phyloP scores from a whole-genome alignment of 1,139 yeast genomes.

The Geotrichum carabidarum region DNA sequence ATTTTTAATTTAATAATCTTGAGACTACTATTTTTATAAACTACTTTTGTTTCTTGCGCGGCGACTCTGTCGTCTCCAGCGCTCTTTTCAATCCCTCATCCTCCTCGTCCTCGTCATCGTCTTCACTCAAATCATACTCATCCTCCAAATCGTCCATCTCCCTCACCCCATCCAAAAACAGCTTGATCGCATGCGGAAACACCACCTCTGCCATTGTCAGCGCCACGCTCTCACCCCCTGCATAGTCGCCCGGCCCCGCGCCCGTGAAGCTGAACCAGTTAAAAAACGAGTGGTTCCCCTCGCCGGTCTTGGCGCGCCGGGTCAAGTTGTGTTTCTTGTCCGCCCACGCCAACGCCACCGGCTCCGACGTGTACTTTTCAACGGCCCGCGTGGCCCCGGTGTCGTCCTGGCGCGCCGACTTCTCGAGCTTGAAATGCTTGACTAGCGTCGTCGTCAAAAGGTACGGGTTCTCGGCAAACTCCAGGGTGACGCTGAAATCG shows the following conservation, averaged over 20 bases:
- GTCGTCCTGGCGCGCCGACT: conserved; percentile 21
- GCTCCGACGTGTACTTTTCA: conserved; percentile 25
- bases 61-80: background rate
- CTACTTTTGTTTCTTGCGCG: background rate
- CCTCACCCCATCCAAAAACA: conserved; percentile 29
- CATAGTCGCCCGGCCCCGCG: conserved; percentile 34
- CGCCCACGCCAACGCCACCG: conserved; percentile 35
- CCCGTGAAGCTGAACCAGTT: conserved; percentile 38
- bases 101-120: conserved; percentile 28
- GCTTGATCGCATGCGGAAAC: conserved; percentile 40
- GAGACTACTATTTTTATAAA: too few relatives aligned
- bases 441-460: conserved; percentile 29
- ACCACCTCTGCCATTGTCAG: conserved; percentile 37
- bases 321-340: conserved; percentile 35
- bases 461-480: conserved; percentile 35
- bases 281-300: conserved; percentile 36
- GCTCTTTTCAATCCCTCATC: conserved; percentile 12
- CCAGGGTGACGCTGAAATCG: conserved; percentile 33
- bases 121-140: conserved; percentile 29
- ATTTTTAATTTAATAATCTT: too few relatives aligned
- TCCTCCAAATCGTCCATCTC: conserved; percentile 22
- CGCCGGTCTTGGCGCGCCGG: conserved; percentile 22
- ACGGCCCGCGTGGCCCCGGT: background rate
- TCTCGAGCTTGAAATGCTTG: conserved; percentile 30
- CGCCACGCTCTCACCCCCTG: conserved; percentile 38